Conservation (phyloP, 768 basidiomycete genomes). For the Sporobolomyces phaffii region DNA sequence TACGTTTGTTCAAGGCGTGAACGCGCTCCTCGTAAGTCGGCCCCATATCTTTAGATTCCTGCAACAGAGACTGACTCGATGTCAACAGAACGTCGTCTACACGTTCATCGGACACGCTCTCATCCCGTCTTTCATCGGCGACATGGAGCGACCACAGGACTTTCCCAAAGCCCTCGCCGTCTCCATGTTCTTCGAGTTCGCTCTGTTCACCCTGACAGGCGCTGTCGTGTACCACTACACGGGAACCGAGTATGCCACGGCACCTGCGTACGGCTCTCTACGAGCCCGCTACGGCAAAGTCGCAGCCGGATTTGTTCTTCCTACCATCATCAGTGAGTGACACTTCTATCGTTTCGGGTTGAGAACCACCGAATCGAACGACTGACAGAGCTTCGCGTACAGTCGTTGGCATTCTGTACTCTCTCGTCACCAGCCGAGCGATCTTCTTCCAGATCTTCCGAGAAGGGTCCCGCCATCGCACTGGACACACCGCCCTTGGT, state of each 20-base stretch:
- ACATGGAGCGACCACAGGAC: constrained; percentile 41
- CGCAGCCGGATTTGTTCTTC: constrained; percentile 39
- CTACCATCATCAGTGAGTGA: constrained; percentile 30
- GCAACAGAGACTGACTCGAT: neutral
- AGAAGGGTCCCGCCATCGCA: constrained; percentile 34
- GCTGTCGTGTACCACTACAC: constrained; percentile 42
- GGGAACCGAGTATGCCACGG: constrained; percentile 32
- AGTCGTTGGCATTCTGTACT: constrained; percentile 36
- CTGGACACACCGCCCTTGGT: constrained; percentile 37
- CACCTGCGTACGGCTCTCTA: constrained; percentile 35
- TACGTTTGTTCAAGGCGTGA: constrained; percentile 40
- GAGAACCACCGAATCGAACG: too few species aligned
- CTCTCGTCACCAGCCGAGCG: constrained; percentile 40
- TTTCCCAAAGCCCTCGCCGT: constrained; percentile 43
- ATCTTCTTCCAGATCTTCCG: constrained; percentile 42
- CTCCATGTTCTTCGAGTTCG: constrained; percentile 36
- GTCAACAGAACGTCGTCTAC: neutral
- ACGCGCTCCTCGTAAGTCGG: constrained; percentile 31
- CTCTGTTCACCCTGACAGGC: constrained; percentile 41
- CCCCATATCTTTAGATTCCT: neutral
- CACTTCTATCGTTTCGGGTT: too few species aligned
- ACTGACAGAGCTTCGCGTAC: too few species aligned
- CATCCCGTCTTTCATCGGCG: constrained; percentile 39
- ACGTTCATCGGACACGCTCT: constrained; percentile 33
- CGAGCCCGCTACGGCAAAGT: constrained; percentile 21